Evolutionary conservation across 805 yeast genomes (phyloP).

Genomic region (Grigorovia humatica): DNA sequence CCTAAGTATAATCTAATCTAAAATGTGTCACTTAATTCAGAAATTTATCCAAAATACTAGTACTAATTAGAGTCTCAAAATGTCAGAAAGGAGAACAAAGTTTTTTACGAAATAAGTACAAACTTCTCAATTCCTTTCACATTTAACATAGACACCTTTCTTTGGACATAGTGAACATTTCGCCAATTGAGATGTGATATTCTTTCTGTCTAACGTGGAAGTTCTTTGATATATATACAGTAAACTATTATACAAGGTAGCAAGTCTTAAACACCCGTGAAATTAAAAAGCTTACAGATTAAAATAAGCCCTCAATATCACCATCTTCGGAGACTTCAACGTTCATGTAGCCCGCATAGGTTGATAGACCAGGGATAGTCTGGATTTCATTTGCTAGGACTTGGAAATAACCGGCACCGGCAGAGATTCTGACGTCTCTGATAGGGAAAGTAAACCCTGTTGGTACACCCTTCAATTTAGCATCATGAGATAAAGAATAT

Average conservation of each 20-base stretch:
- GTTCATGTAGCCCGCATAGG: slow-evolving; percentile 93
- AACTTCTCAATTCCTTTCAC: no score
- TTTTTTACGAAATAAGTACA: no score
- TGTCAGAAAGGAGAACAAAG: no score
- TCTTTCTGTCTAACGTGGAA: no score
- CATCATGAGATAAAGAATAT: slow-evolving; percentile 91
- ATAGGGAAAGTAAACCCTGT: slow-evolving; percentile 89
- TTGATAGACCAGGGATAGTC: slow-evolving; percentile 96
- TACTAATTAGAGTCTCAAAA: neutral
- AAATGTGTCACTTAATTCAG: neutral
- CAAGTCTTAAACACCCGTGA: no score
- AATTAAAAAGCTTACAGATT: slow-evolving; percentile 7
- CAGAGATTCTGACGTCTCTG: slow-evolving; percentile 85
- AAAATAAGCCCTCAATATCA: slow-evolving; percentile 87
- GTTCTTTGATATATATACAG: no score
- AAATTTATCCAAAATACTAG: no score
- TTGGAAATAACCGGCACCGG: slow-evolving; percentile 94
- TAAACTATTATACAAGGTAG: no score
- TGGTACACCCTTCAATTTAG: slow-evolving; percentile 89
- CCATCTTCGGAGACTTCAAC: slow-evolving; percentile 88
- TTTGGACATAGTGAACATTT: no score
- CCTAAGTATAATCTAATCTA: neutral
- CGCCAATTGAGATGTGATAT: no score
- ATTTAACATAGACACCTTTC: no score
- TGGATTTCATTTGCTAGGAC: slow-evolving; percentile 95